Base-by-base conservation (phyloP, 768 basidiomycete species). In the Pulveroboletus frians region DNA sequence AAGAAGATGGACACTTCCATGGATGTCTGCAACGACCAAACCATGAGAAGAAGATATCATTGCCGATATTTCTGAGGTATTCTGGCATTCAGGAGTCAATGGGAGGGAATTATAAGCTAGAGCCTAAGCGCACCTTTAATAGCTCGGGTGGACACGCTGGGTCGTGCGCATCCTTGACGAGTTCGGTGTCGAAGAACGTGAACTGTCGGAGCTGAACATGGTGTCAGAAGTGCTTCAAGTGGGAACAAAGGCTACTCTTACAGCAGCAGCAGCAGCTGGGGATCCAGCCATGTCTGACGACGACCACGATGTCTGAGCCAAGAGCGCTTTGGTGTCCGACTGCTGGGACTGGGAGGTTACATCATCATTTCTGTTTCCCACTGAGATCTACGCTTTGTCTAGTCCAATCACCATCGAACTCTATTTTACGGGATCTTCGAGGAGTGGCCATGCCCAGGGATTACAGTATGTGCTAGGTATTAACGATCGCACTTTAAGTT, bases 131-230 rank as follows among this genome's bases (percentile, higher is more conserved):
- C 57, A 86, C 89, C 66, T 84, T 84, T 76, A 95, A 82, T 20
- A 92, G 76, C 46, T 89, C 84, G 0, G 92, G 92, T 0, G 83
- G 68, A 49, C 77, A 80, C 2, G 80, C 77, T 13, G 89, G 72
- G 62, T 95, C 88, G 58, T 93, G 81, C 3, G 76, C 72, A 59
- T 92, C 91, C 64, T 83, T 90, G 53, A 93, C 82, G 10, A 81
- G 78, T 4, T 80, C 76, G 11, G 77, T 73, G 55, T 92, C 84
- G 62, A 96, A 97, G 80, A 96, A 96, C 3, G 83, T 75, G 71
- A 95, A 95, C 62, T 92, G 88, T 43, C 87, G 78, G 82, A 87
- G 91, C 89, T 94, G 48, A 6, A 47, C 0, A 23, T 14, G 14
- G n/a, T 11, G 40, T 64, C 42, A 66, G 49, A 45, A 11, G 13